phyloP scores from a whole-genome alignment of 768 basidiomycete genomes.

The Psilocybe subaeruginosa region DNA sequence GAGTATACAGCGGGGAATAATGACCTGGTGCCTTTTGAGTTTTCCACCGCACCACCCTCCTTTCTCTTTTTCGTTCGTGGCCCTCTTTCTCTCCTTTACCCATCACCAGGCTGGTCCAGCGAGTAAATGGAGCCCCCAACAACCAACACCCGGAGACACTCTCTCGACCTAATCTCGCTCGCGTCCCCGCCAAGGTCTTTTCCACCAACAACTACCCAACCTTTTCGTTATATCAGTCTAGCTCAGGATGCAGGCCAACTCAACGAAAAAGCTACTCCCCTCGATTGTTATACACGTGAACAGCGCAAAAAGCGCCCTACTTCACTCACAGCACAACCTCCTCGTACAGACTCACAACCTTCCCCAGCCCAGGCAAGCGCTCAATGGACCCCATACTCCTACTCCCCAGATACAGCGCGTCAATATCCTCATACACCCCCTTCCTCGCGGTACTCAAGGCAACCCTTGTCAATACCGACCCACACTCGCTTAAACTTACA shows the following conservation, averaged over 20 bases:
- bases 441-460: conserved; percentile 12
- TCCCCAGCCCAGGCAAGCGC: conserved; percentile 21
- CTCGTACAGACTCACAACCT: conserved; percentile 24
- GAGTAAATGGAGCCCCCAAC: conserved; percentile 27
- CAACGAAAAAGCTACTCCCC: conserved; percentile 23
- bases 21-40: conserved; percentile 8
- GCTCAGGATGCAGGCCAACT: conserved; percentile 23
- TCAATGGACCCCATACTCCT: conserved; percentile 26
- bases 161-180: conserved; percentile 32
- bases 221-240: conserved; percentile 23
- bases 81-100: conserved; percentile 23
- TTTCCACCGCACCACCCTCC: conserved; percentile 1
- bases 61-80: conserved; percentile 4
- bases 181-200: conserved; percentile 22
- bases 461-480: conserved; percentile 14
- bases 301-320: conserved; percentile 18
- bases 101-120: conserved; percentile 35
- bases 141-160: conserved; percentile 23
- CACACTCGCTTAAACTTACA: conserved; percentile 21
- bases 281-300: conserved; percentile 8
- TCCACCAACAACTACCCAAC: conserved; percentile 17
- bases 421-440: conserved; percentile 15
- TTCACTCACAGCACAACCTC: conserved; percentile 12
- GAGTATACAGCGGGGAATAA: conserved; percentile 3
- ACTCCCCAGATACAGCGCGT: conserved; percentile 12